phyloP scores from a whole-genome alignment of 2,329 filamentous ascomycete genomes.

The Aspergillus spinulosporus region DNA sequence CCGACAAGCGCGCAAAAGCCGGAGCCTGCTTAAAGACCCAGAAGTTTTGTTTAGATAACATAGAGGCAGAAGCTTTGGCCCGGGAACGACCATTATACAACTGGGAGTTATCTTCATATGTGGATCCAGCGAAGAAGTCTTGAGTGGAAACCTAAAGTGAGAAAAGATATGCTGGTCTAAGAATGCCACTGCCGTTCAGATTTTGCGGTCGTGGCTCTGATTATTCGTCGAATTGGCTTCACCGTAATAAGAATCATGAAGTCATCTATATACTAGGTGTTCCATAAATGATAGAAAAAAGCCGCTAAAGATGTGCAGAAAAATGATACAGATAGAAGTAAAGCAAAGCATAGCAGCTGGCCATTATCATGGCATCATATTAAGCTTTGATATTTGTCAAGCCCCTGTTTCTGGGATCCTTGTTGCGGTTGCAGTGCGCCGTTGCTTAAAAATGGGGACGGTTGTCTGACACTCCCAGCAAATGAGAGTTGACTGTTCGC shows the following conservation, averaged over 20 bases:
- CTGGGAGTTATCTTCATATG: too few relatives aligned
- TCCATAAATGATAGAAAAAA: background rate
- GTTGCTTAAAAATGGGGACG: constrained; percentile 28
- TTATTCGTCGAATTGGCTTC: background rate
- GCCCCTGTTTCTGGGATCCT: constrained; percentile 40
- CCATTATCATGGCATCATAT: constrained; percentile 36
- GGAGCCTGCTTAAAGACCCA: background rate
- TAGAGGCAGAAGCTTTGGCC: background rate
- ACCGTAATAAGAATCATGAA: constrained; percentile 15
- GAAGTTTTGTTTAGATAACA: too few relatives aligned
- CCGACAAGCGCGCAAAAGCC: too few relatives aligned
- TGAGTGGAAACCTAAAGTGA: too few relatives aligned
- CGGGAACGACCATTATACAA: too few relatives aligned
- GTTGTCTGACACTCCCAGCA: constrained; percentile 18
- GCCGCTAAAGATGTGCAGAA: constrained; percentile 2
- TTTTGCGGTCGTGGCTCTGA: background rate
- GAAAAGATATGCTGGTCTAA: background rate
- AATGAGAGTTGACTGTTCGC: constrained; percentile 24
- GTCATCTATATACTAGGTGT: constrained; percentile 8
- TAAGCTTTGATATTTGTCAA: constrained; percentile 60
- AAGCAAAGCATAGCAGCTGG: constrained; percentile 8
- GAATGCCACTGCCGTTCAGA: background rate
- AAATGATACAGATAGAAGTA: constrained; percentile 7
- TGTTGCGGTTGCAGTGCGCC: constrained; percentile 24
- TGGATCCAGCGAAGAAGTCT: too few relatives aligned